These are phyloP conservation scores for Stentor coeruleus DNA, from an alignment of 73 alveolate species.

Conservation along the genomic window DNA sequence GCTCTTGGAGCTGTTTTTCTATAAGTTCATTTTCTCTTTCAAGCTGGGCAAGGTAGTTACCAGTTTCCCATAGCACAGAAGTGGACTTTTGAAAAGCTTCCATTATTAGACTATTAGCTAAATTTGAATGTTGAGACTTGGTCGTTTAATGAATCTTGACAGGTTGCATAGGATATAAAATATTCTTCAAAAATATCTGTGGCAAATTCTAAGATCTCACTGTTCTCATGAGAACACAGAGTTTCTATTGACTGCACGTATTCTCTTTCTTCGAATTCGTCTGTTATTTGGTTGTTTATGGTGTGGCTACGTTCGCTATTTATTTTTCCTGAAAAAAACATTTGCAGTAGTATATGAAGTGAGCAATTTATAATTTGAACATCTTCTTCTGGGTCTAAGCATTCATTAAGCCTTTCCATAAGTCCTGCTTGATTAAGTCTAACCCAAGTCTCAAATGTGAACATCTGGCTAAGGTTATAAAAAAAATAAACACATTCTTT, in stretches of 20 bases:
- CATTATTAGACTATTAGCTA: background rate
- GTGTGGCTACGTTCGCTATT: background rate
- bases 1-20: background rate
- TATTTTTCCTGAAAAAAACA: background rate
- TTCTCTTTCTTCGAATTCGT: background rate
- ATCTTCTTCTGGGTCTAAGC: background rate
- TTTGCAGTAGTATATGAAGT: too few species aligned
- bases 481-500: background rate
- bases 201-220: background rate
- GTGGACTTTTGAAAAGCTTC: background rate
- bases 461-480: background rate
- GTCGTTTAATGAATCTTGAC: too few species aligned
- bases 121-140: too few species aligned
- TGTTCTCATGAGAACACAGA: background rate
- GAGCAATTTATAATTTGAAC: background rate
- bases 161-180: too few species aligned
- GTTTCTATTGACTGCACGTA: background rate
- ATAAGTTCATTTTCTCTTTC: constrained; percentile 24
- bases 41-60: background rate
- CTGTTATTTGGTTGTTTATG: background rate
- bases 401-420: background rate
- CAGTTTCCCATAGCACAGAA: constrained; percentile 18
- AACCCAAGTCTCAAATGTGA: background rate
- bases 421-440: background rate
- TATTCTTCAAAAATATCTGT: background rate